phyloP scores from a whole-genome alignment of 495 filamentous ascomycete genomes.

The Aspergillus ellipticus region DNA sequence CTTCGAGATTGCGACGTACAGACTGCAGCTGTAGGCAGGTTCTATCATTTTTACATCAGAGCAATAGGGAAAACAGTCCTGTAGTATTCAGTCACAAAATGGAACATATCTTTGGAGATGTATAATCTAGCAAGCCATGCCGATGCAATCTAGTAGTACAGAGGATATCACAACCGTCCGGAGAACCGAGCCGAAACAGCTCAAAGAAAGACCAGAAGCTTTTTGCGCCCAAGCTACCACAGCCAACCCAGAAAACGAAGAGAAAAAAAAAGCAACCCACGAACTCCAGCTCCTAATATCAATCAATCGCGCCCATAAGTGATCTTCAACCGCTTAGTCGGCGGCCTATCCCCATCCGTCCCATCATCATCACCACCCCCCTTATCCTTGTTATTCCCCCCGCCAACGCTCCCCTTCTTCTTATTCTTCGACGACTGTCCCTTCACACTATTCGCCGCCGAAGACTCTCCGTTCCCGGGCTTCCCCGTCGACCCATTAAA shows the following conservation, averaged over 20 bases:
- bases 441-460: slow-evolving; percentile 26
- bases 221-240: not conserved
- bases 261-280: not conserved
- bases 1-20: slow-evolving; percentile 88
- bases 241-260: slow-evolving; percentile 11
- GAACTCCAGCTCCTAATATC: not conserved
- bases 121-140: not conserved
- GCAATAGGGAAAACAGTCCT: not conserved
- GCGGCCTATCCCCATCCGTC: slow-evolving; percentile 44
- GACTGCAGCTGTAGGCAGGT: slow-evolving; percentile 60
- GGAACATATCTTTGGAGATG: slow-evolving; percentile 1
- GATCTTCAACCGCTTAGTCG: slow-evolving; percentile 49
- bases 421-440: slow-evolving; percentile 40
- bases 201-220: too few species aligned
- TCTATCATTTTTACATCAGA: not conserved
- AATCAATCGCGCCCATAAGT: slow-evolving; percentile 44
- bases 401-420: slow-evolving; percentile 29
- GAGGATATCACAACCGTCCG: slow-evolving; percentile 15
- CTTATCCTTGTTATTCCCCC: slow-evolving; percentile 31
- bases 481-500: slow-evolving; percentile 31
- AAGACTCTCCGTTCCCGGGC: slow-evolving; percentile 27
- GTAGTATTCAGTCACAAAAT: slow-evolving; percentile 1
- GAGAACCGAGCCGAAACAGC: not conserved
- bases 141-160: slow-evolving; percentile 2
- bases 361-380: slow-evolving; percentile 33